These are phyloP conservation scores for Termitomyces sp. DNA, from an alignment of 768 basidiomycete species.

Conservation along the genomic window DNA sequence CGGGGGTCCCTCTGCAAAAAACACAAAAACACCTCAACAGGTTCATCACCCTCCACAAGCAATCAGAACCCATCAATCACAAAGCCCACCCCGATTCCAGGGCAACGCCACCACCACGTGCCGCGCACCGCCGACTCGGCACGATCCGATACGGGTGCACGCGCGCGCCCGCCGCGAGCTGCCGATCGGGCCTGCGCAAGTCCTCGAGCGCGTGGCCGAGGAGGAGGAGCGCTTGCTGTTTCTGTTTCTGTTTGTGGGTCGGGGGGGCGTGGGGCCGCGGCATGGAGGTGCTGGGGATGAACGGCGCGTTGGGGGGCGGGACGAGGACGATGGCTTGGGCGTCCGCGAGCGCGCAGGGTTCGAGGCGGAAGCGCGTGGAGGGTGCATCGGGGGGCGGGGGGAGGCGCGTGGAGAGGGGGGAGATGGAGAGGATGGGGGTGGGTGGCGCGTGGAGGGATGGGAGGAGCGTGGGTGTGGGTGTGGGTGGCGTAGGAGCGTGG, in stretches of 20 bases:
- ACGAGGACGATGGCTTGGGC: slow-evolving; percentile 50
- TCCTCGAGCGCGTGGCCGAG: slow-evolving; percentile 42
- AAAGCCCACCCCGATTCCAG: no score
- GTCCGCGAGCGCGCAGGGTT: slow-evolving; percentile 43
- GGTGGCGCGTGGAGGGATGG: slow-evolving; percentile 6
- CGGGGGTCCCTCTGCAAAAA: no score
- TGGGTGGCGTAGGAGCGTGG: background rate
- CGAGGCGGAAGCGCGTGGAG: slow-evolving; percentile 21
- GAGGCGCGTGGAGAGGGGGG: slow-evolving; percentile 16
- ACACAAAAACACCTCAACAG: no score
- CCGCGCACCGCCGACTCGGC: slow-evolving; percentile 11
- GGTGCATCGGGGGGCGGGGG: slow-evolving; percentile 13
- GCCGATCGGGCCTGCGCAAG: slow-evolving; percentile 37
- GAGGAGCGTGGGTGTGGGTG: no score
- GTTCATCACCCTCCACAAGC: no score
- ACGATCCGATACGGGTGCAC: slow-evolving; percentile 53
- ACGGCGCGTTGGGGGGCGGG: slow-evolving; percentile 24
- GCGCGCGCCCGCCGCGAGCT: slow-evolving; percentile 38
- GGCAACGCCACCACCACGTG: background rate
- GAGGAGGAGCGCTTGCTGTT: slow-evolving; percentile 34
- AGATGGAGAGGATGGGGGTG: slow-evolving; percentile 31
- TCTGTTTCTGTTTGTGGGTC: background rate
- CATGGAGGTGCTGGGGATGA: slow-evolving; percentile 14
- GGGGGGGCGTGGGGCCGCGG: background rate
- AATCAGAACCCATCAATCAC: no score